phyloP scores from a whole-genome alignment of 1,284 basidiomycete species.

The Trametes sp. region DNA sequence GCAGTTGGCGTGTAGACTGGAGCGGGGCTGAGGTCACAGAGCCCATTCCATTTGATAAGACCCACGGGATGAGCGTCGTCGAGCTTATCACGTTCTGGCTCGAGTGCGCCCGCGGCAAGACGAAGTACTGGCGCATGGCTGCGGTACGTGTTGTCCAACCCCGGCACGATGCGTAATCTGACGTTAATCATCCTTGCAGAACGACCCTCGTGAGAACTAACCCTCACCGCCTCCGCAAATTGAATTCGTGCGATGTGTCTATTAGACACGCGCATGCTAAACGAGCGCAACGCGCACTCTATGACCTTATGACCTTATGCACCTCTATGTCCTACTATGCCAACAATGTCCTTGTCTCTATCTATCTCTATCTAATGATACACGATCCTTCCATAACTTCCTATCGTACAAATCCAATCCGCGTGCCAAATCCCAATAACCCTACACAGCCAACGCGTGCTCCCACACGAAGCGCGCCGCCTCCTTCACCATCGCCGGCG shows the following conservation, averaged over 20 bases:
- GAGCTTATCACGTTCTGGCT: slow-evolving; percentile 26
- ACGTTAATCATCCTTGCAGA: neutral
- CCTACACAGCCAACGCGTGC: slow-evolving; percentile 30
- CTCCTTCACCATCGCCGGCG: slow-evolving; percentile 57
- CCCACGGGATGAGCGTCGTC: slow-evolving; percentile 17
- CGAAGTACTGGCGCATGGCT: slow-evolving; percentile 15
- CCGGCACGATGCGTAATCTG: neutral
- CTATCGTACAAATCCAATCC: neutral
- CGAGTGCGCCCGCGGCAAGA: slow-evolving; percentile 13
- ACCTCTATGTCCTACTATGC: neutral
- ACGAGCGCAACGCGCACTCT: too few relatives aligned
- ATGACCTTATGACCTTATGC: neutral
- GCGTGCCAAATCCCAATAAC: too few relatives aligned
- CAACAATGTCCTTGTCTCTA: neutral
- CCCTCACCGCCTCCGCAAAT: too few relatives aligned
- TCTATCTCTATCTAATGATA: neutral
- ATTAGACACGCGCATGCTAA: too few relatives aligned
- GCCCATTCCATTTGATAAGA: slow-evolving; percentile 18
- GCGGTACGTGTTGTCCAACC: slow-evolving; percentile 1
- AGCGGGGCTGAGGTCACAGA: slow-evolving; percentile 11
- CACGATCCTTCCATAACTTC: neutral
- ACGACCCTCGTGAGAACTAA: neutral
- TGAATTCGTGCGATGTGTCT: too few relatives aligned
- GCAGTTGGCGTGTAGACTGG: slow-evolving; percentile 9
- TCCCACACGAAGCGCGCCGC: slow-evolving; percentile 53